Evolutionary conservation across 768 basidiomycete genomes (phyloP).

Genomic region (Auriscalpium microsporum): DNA sequence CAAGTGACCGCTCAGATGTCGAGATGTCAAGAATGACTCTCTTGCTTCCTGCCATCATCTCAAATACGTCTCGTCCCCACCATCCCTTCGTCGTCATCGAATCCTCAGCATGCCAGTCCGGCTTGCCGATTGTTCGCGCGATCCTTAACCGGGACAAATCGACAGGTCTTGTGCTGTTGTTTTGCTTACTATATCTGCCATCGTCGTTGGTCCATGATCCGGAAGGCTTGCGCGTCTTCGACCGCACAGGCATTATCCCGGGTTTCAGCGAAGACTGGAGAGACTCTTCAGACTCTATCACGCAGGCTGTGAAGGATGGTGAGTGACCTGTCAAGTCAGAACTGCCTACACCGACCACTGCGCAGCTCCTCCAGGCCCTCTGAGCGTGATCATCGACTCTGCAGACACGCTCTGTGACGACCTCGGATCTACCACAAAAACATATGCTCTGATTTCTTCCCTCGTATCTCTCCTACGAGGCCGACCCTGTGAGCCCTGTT

Average conservation of each 20-base stretch:
- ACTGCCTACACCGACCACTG: slow-evolving; percentile 1
- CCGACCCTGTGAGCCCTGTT: slow-evolving; percentile 38
- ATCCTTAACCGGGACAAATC: slow-evolving; percentile 16
- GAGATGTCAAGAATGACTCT: slow-evolving; percentile 18
- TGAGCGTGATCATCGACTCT: slow-evolving; percentile 66
- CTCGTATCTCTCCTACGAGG: slow-evolving; percentile 36
- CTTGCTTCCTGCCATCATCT: slow-evolving; percentile 21
- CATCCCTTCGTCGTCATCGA: slow-evolving; percentile 48
- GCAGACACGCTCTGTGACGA: slow-evolving; percentile 58
- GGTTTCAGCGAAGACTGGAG: slow-evolving; percentile 36
- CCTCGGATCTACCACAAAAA: slow-evolving; percentile 41
- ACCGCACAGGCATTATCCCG: slow-evolving; percentile 44
- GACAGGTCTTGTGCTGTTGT: slow-evolving; percentile 32
- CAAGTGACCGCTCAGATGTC: background rate
- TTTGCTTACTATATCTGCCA: slow-evolving; percentile 52
- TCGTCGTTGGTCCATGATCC: slow-evolving; percentile 31
- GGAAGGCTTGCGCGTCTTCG: slow-evolving; percentile 32
- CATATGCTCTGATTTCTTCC: slow-evolving; percentile 43
- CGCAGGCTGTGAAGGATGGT: slow-evolving; percentile 32
- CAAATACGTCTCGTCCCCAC: slow-evolving; percentile 19
- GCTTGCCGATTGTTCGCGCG: slow-evolving; percentile 45
- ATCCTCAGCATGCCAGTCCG: slow-evolving; percentile 50
- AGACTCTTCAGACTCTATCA: slow-evolving; percentile 30
- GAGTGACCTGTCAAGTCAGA: background rate
- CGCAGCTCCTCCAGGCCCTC: slow-evolving; percentile 35